These are phyloP conservation scores for Lasiosphaeriaceae sp. DNA, from an alignment of 495 filamentous ascomycete species.

Conservation along the genomic window DNA sequence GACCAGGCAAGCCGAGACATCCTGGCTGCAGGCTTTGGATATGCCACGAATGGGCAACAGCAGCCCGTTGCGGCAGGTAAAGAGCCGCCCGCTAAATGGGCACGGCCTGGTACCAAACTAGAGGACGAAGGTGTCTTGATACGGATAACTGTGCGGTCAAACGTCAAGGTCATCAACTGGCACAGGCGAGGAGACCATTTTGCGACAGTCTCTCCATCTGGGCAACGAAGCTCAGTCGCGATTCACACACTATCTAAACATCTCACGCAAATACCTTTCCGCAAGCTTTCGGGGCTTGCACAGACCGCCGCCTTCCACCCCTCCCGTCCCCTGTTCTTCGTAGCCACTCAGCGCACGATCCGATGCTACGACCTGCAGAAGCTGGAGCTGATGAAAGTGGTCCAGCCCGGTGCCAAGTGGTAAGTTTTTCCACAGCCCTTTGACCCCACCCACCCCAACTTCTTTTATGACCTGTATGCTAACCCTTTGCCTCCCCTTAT, in stretches of 20 bases:
- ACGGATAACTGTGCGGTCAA: slow-evolving; percentile 72
- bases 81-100: slow-evolving; percentile 74
- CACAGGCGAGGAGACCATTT: slow-evolving; percentile 94
- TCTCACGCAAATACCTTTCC: slow-evolving; percentile 90
- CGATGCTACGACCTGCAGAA: slow-evolving; percentile 87
- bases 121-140: slow-evolving; percentile 73
- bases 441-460: background rate
- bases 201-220: slow-evolving; percentile 78
- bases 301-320: slow-evolving; percentile 95
- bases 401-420: slow-evolving; percentile 80
- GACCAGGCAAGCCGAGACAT: slow-evolving; percentile 70
- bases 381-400: slow-evolving; percentile 83
- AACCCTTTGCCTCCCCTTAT: slow-evolving; percentile 6
- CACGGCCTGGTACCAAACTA: slow-evolving; percentile 67
- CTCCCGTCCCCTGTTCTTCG: slow-evolving; percentile 85
- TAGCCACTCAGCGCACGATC: slow-evolving; percentile 88
- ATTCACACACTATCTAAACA: slow-evolving; percentile 96
- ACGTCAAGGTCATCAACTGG: slow-evolving; percentile 89
- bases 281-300: slow-evolving; percentile 75
- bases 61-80: slow-evolving; percentile 61
- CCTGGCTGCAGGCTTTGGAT: slow-evolving; percentile 84
- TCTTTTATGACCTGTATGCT: background rate
- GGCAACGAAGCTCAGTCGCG: slow-evolving; percentile 77
- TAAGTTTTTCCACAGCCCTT: slow-evolving; percentile 8
- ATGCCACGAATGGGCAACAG: slow-evolving; percentile 66